Evolutionary conservation across 2,329 filamentous ascomycete species (phyloP), one percentile per base, ranked within the genome.

Genomic region (Cercospora berteroae): DNA sequence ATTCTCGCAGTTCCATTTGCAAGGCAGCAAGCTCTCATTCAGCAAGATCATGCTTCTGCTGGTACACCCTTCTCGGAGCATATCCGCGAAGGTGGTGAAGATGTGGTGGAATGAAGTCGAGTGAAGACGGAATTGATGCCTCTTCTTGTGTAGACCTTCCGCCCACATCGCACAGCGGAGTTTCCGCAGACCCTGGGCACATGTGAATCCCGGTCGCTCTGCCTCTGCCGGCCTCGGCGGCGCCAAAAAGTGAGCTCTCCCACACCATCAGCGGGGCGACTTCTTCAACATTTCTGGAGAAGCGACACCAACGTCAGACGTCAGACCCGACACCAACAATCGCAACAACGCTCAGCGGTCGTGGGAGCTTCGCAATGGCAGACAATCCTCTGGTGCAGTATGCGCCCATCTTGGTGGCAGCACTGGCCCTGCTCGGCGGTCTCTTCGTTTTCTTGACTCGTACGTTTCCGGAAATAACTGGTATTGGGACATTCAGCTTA

Each of bases 361-460:
- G 42, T 36, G 42, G n/a, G 62, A 33, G 52, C 50, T 31, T 39
- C 31, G 42, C 25, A 36, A 65, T 65, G 63, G 63, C 63, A 18
- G 33, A 44, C 63, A 68, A 56, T 56, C 59, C 63, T 48, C 59
- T 68, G 39, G 20, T 56, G 52, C 63, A 65, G 25, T 68, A 65
- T 52, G 64, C 44, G 50, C 67, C 67, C 42, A 50, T 65, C 23
- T 27, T 67, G 39, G 59, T 69, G 13, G 67, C 67, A 36, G 64
- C 63, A 50, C 42, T 70, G 44, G 67, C 64, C 48, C 13, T 69
- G 18, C 25, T 69, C 39, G 67, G 64, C 18, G 67, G 67, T 42
- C 60, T 69, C 61, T 69, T 58, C 61, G 33, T 67, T 52, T 65
- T 72, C 58, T 52, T 67, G 18, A 63, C 50, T 56, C 65, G 69